Evolutionary conservation across 768 basidiomycete species (phyloP).

Genomic region (Cubamyces sp.): DNA sequence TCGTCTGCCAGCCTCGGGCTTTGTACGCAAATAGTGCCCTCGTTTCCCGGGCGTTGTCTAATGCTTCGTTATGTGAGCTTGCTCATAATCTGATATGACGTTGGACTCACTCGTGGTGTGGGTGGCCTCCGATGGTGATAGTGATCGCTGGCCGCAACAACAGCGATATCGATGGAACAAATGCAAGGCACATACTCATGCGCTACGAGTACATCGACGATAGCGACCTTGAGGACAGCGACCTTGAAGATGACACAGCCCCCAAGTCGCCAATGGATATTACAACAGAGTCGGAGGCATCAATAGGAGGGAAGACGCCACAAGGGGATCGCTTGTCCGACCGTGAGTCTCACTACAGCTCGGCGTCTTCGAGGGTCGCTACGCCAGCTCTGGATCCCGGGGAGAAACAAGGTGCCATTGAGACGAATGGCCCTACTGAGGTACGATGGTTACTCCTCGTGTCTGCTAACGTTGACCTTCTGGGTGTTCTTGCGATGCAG

Average conservation of each 20-base stretch:
- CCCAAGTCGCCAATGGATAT: neutral
- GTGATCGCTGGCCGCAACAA: neutral
- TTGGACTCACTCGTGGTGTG: too few relatives aligned
- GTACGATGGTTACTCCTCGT: too few relatives aligned
- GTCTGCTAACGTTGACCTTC: too few relatives aligned
- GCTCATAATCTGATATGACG: too few relatives aligned
- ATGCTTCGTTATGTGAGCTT: neutral
- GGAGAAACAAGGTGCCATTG: too few relatives aligned
- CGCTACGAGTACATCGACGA: constrained; percentile 25
- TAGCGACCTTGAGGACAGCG: constrained; percentile 29
- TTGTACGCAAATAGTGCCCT: constrained; percentile 6
- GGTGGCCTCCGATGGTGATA: neutral
- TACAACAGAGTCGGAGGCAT: neutral
- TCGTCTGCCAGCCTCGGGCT: neutral
- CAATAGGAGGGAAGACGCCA: neutral
- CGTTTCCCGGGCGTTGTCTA: neutral
- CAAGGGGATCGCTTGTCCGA: too few relatives aligned
- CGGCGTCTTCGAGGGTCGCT: too few relatives aligned
- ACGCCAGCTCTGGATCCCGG: too few relatives aligned
- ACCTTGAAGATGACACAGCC: neutral
- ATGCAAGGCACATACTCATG: neutral
- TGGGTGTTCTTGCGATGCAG: too few relatives aligned
- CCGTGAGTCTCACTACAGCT: too few relatives aligned
- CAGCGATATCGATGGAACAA: too few relatives aligned
- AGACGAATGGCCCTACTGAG: too few relatives aligned